A percentile compares a stretch with the other conserved stretches of the same genome.
Evolutionary conservation across 2,329 filamentous ascomycete species (phyloP).

Genomic region (Fusarium continuum): DNA sequence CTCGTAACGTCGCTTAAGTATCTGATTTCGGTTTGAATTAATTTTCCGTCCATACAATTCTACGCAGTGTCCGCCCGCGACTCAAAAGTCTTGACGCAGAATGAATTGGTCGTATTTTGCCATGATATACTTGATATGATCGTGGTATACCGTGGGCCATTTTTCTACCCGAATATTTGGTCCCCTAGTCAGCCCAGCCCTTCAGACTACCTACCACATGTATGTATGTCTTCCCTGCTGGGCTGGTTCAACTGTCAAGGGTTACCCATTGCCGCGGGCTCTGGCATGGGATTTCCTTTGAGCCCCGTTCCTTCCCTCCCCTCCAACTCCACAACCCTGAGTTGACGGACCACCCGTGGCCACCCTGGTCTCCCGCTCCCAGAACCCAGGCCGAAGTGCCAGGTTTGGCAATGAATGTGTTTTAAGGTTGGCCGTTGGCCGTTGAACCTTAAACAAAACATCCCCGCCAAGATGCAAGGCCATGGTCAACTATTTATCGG

Average conservation of each 20-base stretch:
- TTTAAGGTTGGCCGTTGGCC: conserved; percentile 37
- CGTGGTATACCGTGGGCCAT: conserved; percentile 8
- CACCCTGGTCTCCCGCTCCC: conserved; percentile 45
- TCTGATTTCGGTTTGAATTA: conserved; percentile 24
- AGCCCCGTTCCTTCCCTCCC: conserved; percentile 30
- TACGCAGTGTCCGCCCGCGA: not conserved
- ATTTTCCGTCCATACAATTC: conserved; percentile 5
- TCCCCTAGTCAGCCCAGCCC: conserved; percentile 28
- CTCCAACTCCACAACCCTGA: conserved; percentile 42
- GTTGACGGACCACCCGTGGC: conserved; percentile 37
- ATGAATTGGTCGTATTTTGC: not conserved
- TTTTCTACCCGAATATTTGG: conserved; percentile 13
- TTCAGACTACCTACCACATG: conserved; percentile 12
- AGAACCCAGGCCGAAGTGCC: conserved; percentile 37
- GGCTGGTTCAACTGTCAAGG: conserved; percentile 34
- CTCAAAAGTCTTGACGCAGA: not conserved
- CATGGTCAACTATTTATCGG: not conserved
- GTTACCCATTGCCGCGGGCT: conserved; percentile 38
- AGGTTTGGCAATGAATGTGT: conserved; percentile 18
- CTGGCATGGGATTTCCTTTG: conserved; percentile 40
- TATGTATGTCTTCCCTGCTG: conserved; percentile 36
- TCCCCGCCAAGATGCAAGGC: conserved; percentile 18
- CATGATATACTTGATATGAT: not conserved
- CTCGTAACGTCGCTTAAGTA: conserved; percentile 34
- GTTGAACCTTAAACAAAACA: conserved; percentile 25